phyloP scores from a whole-genome alignment of 1,284 basidiomycete genomes.

The Hemileia vastatrix region DNA sequence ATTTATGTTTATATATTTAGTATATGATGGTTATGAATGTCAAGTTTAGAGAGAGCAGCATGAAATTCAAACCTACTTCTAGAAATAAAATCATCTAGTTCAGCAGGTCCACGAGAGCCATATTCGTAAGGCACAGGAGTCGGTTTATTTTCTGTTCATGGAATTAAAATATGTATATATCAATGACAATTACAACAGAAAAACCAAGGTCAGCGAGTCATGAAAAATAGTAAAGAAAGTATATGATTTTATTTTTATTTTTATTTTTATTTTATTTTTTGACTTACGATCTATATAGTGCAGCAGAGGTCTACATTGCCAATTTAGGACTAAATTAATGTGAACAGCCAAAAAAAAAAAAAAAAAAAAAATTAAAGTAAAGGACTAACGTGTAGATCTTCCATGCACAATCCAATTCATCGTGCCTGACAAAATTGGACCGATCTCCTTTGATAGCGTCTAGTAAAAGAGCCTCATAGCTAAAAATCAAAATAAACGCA shows the following conservation, averaged over 20 bases:
- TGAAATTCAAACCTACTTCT: slow-evolving; percentile 2
- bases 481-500: background rate
- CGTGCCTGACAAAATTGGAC: slow-evolving; percentile 86
- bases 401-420: slow-evolving; percentile 91
- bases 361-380: background rate
- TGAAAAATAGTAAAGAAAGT: no score
- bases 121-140: slow-evolving; percentile 72
- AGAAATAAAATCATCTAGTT: slow-evolving; percentile 63
- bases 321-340: background rate
- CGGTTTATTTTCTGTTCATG: slow-evolving; percentile 18
- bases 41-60: no score
- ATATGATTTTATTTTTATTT: no score
- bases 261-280: no score
- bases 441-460: slow-evolving; percentile 80
- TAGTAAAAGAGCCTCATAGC: slow-evolving; percentile 72
- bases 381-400: slow-evolving; percentile 49
- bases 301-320: slow-evolving; percentile 9
- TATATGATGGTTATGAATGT: background rate
- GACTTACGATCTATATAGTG: slow-evolving; percentile 21
- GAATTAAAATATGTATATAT: background rate
- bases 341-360: background rate
- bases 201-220: background rate
- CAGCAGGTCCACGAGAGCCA: slow-evolving; percentile 81
- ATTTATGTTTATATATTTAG: background rate
- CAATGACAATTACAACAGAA: background rate